Evolutionary conservation across 75 land plant species (phyloP).

Genomic region (Chamaecyparis obtusa): DNA sequence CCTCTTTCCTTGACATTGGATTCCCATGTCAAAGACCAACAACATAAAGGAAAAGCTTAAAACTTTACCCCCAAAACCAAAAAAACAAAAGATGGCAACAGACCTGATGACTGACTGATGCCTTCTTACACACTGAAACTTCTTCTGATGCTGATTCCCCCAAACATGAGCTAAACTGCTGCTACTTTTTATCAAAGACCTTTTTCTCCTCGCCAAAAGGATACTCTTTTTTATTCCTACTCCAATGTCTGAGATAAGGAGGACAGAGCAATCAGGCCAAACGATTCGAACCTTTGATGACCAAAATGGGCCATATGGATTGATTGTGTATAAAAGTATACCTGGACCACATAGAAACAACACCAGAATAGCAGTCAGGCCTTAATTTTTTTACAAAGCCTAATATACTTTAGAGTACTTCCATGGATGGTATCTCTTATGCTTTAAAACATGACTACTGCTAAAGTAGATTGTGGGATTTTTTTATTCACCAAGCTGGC

Average conservation of each 20-base stretch:
- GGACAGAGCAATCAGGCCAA: not conserved
- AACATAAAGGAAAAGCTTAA: not conserved
- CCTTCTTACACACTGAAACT: not conserved
- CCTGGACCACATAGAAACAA: not conserved
- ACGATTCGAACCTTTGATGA: not conserved
- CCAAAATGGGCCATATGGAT: not conserved
- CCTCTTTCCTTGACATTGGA: not conserved
- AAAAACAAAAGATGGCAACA: not conserved
- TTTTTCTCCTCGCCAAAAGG: not conserved
- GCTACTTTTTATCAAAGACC: not conserved
- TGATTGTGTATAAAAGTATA: not conserved
- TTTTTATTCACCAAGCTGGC: slow-evolving; percentile 1
- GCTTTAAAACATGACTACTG: not conserved
- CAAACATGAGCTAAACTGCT: not conserved
- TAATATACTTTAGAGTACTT: not conserved
- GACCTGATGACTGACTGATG: not conserved
- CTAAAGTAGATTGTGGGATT: not conserved
- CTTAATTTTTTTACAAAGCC: not conserved
- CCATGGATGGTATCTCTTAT: not conserved
- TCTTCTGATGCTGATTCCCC: not conserved
- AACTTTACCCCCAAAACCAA: not conserved
- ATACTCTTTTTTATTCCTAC: not conserved
- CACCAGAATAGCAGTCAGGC: not conserved
- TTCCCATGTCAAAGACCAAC: not conserved
- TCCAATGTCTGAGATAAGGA: slow-evolving; percentile 7